These are phyloP conservation scores for Colletotrichum liaoningense DNA, from an alignment of 2,329 filamentous ascomycete species.

Conservation along the genomic window DNA sequence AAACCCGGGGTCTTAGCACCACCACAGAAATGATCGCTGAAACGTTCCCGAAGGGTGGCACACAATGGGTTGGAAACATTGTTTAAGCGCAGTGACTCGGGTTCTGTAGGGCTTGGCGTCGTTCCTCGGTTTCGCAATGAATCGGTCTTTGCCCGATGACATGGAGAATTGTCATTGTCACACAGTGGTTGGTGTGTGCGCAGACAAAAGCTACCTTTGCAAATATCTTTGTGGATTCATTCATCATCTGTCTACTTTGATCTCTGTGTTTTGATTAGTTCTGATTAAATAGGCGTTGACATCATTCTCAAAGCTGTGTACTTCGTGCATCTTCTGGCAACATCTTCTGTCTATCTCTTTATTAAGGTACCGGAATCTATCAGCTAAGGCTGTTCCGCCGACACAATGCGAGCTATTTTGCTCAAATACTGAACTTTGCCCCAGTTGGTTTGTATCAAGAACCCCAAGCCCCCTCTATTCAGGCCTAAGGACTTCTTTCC, in stretches of 20 bases:
- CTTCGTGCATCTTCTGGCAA: no score
- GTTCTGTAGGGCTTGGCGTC: not conserved
- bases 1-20: not conserved
- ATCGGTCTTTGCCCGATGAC: not conserved
- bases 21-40: not conserved
- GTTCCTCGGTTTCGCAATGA: not conserved
- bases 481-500: not conserved
- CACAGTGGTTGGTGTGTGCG: not conserved
- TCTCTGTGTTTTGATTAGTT: no score
- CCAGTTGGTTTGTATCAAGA: not conserved
- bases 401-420: no score
- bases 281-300: no score
- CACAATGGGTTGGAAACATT: not conserved
- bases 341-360: no score
- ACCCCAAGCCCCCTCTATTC: not conserved
- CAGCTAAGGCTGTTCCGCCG: no score
- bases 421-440: no score
- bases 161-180: not conserved
- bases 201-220: not conserved
- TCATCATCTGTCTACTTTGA: no score
- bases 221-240: no score
- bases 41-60: not conserved
- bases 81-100: not conserved
- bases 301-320: no score
- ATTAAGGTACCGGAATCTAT: no score